phyloP scores from a whole-genome alignment of 805 yeast genomes.

The Candida argentea region DNA sequence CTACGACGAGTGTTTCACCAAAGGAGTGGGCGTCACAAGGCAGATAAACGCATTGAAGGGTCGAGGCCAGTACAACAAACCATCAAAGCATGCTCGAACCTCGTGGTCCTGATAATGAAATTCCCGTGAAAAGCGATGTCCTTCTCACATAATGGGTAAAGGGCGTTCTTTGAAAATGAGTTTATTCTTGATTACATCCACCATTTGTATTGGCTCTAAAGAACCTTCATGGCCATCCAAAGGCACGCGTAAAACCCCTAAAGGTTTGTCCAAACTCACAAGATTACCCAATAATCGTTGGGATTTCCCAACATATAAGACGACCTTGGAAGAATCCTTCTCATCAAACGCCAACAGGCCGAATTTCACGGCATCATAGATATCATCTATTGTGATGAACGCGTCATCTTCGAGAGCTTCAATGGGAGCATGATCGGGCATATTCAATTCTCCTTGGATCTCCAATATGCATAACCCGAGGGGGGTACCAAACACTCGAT shows the following conservation, averaged over 20 bases:
- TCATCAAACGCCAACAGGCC: slow-evolving; percentile 40
- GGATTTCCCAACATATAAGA: slow-evolving; percentile 55
- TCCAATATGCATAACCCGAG: slow-evolving; percentile 54
- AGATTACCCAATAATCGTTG: slow-evolving; percentile 60
- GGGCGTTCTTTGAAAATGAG: slow-evolving; percentile 61
- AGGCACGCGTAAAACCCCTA: slow-evolving; percentile 49
- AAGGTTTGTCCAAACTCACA: slow-evolving; percentile 50
- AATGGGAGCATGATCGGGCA: slow-evolving; percentile 28
- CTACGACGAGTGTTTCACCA: too few species aligned
- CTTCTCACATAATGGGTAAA: slow-evolving; percentile 57
- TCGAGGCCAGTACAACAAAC: too few species aligned
- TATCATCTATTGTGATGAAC: slow-evolving; percentile 23
- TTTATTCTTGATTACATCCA: slow-evolving; percentile 51
- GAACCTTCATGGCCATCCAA: slow-evolving; percentile 2
- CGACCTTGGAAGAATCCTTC: slow-evolving; percentile 32
- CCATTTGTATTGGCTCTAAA: slow-evolving; percentile 33
- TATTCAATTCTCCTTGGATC: slow-evolving; percentile 62
- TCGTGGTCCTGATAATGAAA: not conserved
- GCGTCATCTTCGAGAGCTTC: slow-evolving; percentile 9
- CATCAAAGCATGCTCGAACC: too few species aligned
- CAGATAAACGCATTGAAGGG: too few species aligned
- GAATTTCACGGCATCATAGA: slow-evolving; percentile 38
- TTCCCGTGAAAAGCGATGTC: not conserved
- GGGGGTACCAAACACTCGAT: slow-evolving; percentile 35
- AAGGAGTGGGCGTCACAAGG: too few species aligned